A percentile compares a stretch with the other conserved stretches of the same genome.
Evolutionary conservation across 75 land plant species (phyloP).

Genomic region (Sequoia sempervirens): DNA sequence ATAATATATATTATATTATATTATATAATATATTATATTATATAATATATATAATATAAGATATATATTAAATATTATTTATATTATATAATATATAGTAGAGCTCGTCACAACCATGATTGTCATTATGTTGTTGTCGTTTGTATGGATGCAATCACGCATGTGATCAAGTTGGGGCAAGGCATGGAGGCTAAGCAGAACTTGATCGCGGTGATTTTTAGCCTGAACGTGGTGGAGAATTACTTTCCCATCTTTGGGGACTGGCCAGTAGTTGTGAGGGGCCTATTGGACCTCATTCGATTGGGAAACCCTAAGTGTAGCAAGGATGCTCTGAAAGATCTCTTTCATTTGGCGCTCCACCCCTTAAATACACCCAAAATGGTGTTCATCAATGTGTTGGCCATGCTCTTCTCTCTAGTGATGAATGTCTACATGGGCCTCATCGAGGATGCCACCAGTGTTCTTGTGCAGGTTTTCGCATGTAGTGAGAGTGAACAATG

Average conservation of each 20-base stretch:
- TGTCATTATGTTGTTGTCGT: no score
- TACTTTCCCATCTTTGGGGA: constrained; percentile 64
- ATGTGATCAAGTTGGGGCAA: constrained; percentile 22
- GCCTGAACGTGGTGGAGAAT: constrained; percentile 49
- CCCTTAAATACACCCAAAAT: constrained; percentile 45
- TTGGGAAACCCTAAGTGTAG: constrained; percentile 23
- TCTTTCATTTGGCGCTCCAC: constrained; percentile 71
- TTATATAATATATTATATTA: no score
- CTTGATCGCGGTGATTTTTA: constrained; percentile 69
- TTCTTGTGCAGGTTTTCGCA: constrained; percentile 64
- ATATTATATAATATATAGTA: no score
- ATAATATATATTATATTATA: no score
- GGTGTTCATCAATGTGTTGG: constrained; percentile 46
- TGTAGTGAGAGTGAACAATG: constrained; percentile 48
- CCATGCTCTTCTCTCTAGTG: constrained; percentile 22
- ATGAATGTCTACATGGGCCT: constrained; percentile 31
- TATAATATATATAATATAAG: no score
- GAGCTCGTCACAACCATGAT: no score
- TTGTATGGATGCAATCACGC: constrained; percentile 37
- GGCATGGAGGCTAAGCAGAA: constrained; percentile 44
- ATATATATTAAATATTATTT: no score
- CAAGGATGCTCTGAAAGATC: constrained; percentile 70
- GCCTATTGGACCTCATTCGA: constrained; percentile 45
- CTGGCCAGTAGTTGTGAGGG: constrained; percentile 37
- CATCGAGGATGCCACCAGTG: constrained; percentile 69